phyloP scores from a whole-genome alignment of 257 asterid genomes.

The Rehmannia glutinosa region DNA sequence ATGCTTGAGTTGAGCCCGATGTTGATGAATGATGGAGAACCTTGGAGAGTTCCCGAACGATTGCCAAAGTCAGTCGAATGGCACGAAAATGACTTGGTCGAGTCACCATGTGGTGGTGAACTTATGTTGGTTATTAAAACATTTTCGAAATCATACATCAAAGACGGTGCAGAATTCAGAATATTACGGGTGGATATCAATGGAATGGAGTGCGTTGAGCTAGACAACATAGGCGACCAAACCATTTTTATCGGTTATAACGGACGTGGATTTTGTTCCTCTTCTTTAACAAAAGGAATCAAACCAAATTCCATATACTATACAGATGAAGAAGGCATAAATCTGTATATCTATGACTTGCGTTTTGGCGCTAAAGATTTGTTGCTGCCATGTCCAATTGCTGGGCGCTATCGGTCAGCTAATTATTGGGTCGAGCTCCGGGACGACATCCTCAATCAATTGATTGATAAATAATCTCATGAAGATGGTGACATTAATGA shows the following conservation, averaged over 20 bases:
- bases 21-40: neutral
- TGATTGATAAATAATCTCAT: too few relatives aligned
- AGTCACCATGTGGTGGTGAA: neutral
- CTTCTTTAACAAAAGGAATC: neutral
- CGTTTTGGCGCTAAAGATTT: neutral
- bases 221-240: neutral
- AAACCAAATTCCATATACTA: constrained; percentile 1
- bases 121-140: neutral
- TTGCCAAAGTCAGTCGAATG: neutral
- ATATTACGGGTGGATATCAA: neutral
- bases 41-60: neutral
- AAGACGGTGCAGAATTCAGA: neutral
- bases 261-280: neutral
- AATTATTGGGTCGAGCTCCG: neutral
- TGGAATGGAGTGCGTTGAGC: neutral
- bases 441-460: too few relatives aligned
- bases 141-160: too few relatives aligned
- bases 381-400: neutral
- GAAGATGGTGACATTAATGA: too few relatives aligned
- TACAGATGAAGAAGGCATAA: neutral
- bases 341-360: neutral
- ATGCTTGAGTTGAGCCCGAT: neutral
- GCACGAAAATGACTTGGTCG: neutral
- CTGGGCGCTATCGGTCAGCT: neutral
- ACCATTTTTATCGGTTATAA: neutral